Conservation (phyloP, 805 yeast genomes). For the Kodamaea restingae region DNA sequence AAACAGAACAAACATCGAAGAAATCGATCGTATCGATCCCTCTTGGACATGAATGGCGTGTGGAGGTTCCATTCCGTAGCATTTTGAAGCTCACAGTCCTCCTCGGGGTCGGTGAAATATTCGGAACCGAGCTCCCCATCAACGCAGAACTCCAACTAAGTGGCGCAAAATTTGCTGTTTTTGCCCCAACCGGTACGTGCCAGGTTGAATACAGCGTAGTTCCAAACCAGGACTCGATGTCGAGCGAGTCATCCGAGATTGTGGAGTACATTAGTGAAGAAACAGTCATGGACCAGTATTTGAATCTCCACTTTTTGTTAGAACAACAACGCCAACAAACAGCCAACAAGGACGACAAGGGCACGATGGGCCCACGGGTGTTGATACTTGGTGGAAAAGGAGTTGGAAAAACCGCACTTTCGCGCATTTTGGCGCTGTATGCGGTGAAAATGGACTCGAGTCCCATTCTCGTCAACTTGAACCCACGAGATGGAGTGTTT, state of each 20-base stretch:
- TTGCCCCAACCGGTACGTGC: slow-evolving; percentile 45
- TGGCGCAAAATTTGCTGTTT: slow-evolving; percentile 37
- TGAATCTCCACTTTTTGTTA: slow-evolving; percentile 71
- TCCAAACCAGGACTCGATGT: slow-evolving; percentile 23
- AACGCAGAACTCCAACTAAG: slow-evolving; percentile 47
- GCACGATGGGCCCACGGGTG: slow-evolving; percentile 44
- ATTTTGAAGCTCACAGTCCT: slow-evolving; percentile 47
- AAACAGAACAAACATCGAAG: slow-evolving; percentile 5
- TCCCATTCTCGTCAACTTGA: slow-evolving; percentile 75
- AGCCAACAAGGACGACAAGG: slow-evolving; percentile 13
- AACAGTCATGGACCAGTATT: slow-evolving; percentile 57
- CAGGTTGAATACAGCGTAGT: slow-evolving; percentile 43
- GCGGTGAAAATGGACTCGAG: slow-evolving; percentile 63
- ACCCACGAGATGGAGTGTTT: slow-evolving; percentile 69
- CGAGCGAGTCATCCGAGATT: slow-evolving; percentile 35
- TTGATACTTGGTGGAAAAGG: slow-evolving; percentile 68
- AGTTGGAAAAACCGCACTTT: slow-evolving; percentile 76
- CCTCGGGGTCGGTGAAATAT: slow-evolving; percentile 80
- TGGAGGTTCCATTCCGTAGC: slow-evolving; percentile 57
- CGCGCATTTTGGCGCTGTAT: slow-evolving; percentile 68
- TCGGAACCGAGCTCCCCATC: slow-evolving; percentile 86
- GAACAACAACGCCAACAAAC: slow-evolving; percentile 46
- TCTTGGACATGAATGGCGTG: slow-evolving; percentile 65
- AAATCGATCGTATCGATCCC: slow-evolving; percentile 23
- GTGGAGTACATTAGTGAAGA: slow-evolving; percentile 70